These are phyloP conservation scores for Raffaelea ambrosiae DNA, from an alignment of 2,329 filamentous ascomycete species.

Conservation along the genomic window DNA sequence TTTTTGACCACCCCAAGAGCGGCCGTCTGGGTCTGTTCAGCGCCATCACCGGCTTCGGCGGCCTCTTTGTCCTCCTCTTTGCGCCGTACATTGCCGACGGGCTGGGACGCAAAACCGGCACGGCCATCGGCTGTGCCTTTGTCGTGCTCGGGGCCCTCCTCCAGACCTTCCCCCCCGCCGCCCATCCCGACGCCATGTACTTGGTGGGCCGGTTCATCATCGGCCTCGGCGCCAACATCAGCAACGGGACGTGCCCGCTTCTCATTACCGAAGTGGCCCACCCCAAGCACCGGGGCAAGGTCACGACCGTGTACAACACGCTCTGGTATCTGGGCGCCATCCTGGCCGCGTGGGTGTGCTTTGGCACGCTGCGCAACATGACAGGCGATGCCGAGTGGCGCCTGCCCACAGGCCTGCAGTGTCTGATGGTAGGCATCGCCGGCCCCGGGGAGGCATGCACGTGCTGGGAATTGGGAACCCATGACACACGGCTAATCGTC, in stretches of 20 bases:
- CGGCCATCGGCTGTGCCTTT: not conserved
- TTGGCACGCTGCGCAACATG: conserved; percentile 31
- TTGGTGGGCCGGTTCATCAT: conserved; percentile 44
- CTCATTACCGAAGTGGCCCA: conserved; percentile 41
- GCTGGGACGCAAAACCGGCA: conserved; percentile 1
- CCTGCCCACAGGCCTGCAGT: conserved; percentile 11
- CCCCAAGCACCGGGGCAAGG: conserved; percentile 37
- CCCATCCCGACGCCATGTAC: not conserved
- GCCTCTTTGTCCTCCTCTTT: conserved; percentile 2
- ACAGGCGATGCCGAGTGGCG: conserved; percentile 32
- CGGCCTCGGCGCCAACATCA: conserved; percentile 38
- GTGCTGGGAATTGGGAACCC: no score
- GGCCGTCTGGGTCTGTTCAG: conserved; percentile 1
- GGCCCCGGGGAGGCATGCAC: not conserved
- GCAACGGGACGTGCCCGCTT: conserved; percentile 36
- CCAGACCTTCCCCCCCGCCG: not conserved
- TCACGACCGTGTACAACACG: conserved; percentile 41
- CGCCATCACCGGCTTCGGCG: conserved; percentile 4
- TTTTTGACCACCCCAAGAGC: not conserved
- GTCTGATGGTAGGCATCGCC: not conserved
- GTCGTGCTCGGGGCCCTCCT: not conserved
- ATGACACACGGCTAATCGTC: not conserved
- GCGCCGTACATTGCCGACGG: conserved; percentile 1
- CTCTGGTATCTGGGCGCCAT: conserved; percentile 31
- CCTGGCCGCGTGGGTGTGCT: conserved; percentile 37